A percentile compares a stretch with the other conserved stretches of the same genome.
Conservation (phyloP, 176 grass and related monocot species). For the Cenchrus fungigraminus region DNA sequence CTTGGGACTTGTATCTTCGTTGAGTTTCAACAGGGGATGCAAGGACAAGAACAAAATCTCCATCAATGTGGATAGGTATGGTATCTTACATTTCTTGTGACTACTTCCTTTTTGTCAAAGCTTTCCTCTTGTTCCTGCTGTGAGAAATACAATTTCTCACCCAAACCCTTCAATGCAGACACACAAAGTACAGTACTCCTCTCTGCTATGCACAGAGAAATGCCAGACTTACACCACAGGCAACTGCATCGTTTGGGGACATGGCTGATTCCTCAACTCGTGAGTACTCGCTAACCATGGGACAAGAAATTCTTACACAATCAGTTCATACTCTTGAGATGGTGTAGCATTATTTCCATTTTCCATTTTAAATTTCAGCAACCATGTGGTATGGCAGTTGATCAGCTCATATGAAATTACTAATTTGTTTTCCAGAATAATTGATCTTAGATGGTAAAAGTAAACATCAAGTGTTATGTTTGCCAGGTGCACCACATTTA, state of each 20-base stretch:
- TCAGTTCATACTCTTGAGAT: conserved; percentile 26
- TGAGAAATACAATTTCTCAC: conserved; percentile 22
- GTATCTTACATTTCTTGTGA: conserved; percentile 7
- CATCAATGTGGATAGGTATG: conserved; percentile 52
- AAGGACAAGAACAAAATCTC: conserved; percentile 48
- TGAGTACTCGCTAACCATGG: conserved; percentile 47
- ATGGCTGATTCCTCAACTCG: conserved; percentile 52
- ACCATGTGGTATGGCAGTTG: neutral
- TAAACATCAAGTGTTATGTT: neutral
- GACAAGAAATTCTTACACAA: neutral
- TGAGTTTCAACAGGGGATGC: conserved; percentile 41
- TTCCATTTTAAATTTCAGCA: conserved; percentile 12
- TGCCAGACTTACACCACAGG: conserved; percentile 38
- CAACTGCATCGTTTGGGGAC: conserved; percentile 68
- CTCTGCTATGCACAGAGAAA: conserved; percentile 32
- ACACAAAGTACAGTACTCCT: conserved; percentile 35
- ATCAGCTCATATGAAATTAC: neutral
- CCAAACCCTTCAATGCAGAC: conserved; percentile 31
- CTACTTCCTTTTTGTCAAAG: neutral
- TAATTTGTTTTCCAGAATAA: conserved; percentile 25
- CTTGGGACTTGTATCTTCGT: conserved; percentile 48
- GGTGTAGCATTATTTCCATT: conserved; percentile 1
- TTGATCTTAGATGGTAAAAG: conserved; percentile 10
- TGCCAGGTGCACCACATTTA: neutral
- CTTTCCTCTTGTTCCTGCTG: neutral